Evolutionary conservation across 208 protist genomes (phyloP).

Genomic region (Leishmania arabica): DNA sequence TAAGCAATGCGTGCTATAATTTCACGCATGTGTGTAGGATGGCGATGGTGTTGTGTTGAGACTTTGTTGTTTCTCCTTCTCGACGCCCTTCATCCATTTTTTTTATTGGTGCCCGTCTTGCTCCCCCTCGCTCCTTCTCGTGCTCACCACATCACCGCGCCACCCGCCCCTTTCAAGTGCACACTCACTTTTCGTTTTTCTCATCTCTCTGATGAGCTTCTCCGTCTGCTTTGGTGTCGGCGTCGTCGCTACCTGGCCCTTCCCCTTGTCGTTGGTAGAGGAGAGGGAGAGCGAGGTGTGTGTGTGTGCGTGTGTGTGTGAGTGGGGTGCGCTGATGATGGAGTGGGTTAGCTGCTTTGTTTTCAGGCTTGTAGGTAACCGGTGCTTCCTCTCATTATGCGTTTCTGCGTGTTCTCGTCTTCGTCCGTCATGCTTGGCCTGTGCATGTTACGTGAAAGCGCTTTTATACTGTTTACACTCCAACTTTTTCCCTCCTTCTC

Average conservation of each 20-base stretch:
- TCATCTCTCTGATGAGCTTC: neutral
- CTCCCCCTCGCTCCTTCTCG: neutral
- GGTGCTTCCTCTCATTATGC: neutral
- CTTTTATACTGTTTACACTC: neutral
- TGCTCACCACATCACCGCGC: neutral
- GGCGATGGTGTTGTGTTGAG: neutral
- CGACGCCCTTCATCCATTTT: neutral
- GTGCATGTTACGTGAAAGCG: neutral
- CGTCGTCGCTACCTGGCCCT: neutral
- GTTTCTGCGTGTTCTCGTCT: neutral
- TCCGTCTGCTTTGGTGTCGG: neutral
- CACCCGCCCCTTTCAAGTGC: neutral
- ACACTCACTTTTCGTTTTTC: neutral
- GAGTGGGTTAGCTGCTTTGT: neutral
- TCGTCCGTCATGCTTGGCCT: neutral
- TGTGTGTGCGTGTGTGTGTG: no score
- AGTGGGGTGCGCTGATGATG: neutral
- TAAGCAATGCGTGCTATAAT: neutral
- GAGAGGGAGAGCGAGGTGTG: neutral
- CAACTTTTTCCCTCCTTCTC: neutral
- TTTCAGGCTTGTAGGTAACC: neutral
- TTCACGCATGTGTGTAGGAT: neutral
- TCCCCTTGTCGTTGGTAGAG: neutral
- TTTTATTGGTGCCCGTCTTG: neutral
- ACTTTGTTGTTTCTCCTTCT: neutral